Evolutionary conservation across 179 eudicot species (phyloP).

Genomic region (Camellia oleifera): DNA sequence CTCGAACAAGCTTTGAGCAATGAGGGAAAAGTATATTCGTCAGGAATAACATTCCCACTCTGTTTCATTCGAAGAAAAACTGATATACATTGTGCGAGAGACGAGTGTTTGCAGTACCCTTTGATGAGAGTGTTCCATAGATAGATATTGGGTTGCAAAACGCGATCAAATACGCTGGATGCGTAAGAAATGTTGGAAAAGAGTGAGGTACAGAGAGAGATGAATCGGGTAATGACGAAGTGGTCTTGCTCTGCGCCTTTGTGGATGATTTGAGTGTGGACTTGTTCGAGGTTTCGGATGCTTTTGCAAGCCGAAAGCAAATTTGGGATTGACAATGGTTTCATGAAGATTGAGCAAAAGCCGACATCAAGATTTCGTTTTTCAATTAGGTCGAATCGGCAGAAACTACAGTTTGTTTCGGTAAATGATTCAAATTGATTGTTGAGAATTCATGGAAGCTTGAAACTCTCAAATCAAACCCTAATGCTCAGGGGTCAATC

Average conservation of each 20-base stretch:
- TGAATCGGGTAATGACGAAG: constrained; percentile 14
- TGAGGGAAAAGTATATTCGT: constrained; percentile 20
- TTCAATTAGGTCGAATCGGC: too few species aligned
- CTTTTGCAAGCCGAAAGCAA: constrained; percentile 18
- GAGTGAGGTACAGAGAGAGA: constrained; percentile 14
- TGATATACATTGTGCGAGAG: constrained; percentile 1
- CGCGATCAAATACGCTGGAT: constrained; percentile 12
- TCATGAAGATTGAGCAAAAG: not conserved
- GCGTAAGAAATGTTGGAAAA: constrained; percentile 18
- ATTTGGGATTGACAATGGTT: constrained; percentile 7
- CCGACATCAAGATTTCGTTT: not conserved
- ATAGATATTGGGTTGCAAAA: constrained; percentile 16
- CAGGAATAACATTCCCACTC: constrained; percentile 8
- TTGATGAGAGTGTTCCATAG: constrained; percentile 20
- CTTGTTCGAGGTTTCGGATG: constrained; percentile 15
- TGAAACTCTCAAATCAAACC: too few species aligned
- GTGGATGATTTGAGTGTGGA: constrained; percentile 20
- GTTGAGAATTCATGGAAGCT: too few species aligned
- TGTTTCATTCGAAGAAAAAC: constrained; percentile 10
- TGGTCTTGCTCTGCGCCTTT: constrained; percentile 25
- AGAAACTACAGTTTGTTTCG: too few species aligned
- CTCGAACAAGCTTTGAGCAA: constrained; percentile 17
- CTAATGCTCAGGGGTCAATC: too few species aligned
- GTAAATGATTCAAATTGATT: too few species aligned
- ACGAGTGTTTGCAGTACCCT: constrained; percentile 1